These are phyloP conservation scores for Solanum ossicruentum DNA, from an alignment of 257 asterid genomes.

Conservation along the genomic window DNA sequence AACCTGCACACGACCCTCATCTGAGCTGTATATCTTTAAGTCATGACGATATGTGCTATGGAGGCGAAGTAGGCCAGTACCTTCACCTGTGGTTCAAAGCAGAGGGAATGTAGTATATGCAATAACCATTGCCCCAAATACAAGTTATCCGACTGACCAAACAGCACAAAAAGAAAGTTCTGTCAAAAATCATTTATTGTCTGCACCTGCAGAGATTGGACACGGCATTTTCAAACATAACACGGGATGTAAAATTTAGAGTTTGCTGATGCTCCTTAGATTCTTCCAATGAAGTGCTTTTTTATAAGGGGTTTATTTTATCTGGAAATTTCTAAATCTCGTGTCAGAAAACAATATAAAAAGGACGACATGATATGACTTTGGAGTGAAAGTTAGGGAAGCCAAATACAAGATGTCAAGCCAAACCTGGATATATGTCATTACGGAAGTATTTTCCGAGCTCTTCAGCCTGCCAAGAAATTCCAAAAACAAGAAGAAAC, in stretches of 20 bases:
- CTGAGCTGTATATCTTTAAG: slow-evolving; percentile 90
- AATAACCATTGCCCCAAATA: background rate
- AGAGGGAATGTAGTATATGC: background rate
- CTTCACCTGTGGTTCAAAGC: slow-evolving; percentile 59
- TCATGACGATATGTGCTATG: slow-evolving; percentile 98
- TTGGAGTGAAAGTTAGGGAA: background rate
- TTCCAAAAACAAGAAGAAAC: slow-evolving; percentile 1
- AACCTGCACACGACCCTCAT: slow-evolving; percentile 99
- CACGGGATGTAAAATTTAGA: background rate
- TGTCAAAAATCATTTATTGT: background rate
- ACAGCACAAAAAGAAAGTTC: background rate
- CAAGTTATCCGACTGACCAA: background rate
- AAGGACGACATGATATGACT: background rate
- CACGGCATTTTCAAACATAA: background rate
- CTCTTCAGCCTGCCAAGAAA: slow-evolving; percentile 82
- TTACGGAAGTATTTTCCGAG: slow-evolving; percentile 87
- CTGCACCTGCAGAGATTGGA: background rate
- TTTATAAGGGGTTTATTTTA: background rate
- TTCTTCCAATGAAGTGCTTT: background rate
- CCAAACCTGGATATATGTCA: slow-evolving; percentile 89
- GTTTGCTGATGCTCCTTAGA: background rate
- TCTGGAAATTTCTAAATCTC: background rate
- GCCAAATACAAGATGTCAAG: background rate
- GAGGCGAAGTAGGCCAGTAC: slow-evolving; percentile 96
- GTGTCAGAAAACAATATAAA: background rate